Percentiles rank a stretch among this genome's conserved stretches.
Evolutionary conservation across 805 yeast genomes (phyloP).

Genomic region (Wickerhamiella domercqiae): DNA sequence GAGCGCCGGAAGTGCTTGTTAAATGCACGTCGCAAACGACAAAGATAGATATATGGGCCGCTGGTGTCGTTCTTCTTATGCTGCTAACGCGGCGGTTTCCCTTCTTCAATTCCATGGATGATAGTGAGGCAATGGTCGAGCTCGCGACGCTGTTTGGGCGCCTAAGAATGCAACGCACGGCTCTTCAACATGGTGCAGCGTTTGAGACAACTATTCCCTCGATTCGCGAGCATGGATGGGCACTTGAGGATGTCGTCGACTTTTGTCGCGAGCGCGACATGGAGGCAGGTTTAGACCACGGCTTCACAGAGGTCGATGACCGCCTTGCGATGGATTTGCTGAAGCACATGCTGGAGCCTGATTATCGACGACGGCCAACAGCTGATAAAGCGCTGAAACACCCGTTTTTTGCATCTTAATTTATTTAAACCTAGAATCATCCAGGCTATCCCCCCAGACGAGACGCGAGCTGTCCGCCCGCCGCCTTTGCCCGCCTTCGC

Average conservation of each 20-base stretch:
- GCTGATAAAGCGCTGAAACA: conserved; percentile 46
- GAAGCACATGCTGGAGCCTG: conserved; percentile 47
- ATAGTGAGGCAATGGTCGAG: conserved; percentile 80
- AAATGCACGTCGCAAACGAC: conserved; percentile 74
- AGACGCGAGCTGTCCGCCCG: too few relatives aligned
- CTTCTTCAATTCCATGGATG: conserved; percentile 86
- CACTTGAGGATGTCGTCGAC: conserved; percentile 30
- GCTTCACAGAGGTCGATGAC: conserved; percentile 10
- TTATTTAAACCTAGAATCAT: too few relatives aligned
- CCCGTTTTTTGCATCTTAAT: conserved; percentile 44
- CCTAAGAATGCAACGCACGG: conserved; percentile 55
- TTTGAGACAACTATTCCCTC: conserved; percentile 52
- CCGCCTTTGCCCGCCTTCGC: too few relatives aligned
- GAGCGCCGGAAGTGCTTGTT: conserved; percentile 86
- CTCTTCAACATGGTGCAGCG: conserved; percentile 76
- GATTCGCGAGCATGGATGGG: conserved; percentile 30
- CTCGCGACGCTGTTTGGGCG: conserved; percentile 68
- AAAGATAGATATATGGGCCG: conserved; percentile 83
- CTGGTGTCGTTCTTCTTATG: conserved; percentile 74
- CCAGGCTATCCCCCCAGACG: too few relatives aligned
- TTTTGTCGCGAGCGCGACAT: conserved; percentile 10
- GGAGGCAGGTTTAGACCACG: neutral
- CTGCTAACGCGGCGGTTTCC: conserved; percentile 72
- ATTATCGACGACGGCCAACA: conserved; percentile 53
- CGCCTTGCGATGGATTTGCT: conserved; percentile 21